phyloP scores from a whole-genome alignment of 192 early-diverging fungal species.

The Borealophlyctis nickersoniae region DNA sequence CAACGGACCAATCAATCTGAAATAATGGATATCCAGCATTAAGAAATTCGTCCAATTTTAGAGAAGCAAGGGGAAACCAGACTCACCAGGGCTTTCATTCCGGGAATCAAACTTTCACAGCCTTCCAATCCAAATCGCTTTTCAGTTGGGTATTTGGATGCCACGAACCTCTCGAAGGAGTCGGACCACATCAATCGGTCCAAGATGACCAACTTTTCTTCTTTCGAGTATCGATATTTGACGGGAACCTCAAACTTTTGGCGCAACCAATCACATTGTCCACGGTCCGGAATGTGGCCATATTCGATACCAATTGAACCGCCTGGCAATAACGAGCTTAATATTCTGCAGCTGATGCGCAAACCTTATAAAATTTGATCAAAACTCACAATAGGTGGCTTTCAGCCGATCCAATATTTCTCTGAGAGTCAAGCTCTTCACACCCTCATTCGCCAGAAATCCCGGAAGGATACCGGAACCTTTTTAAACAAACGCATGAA shows the following conservation, averaged over 20 bases:
- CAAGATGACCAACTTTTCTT: conserved; percentile 87
- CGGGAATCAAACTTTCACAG: conserved; percentile 94
- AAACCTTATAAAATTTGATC: no score
- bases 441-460: conserved; percentile 60
- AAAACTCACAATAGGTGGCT: conserved; percentile 77
- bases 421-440: conserved; percentile 76
- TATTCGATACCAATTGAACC: conserved; percentile 96
- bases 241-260: conserved; percentile 85
- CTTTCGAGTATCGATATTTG: conserved; percentile 84
- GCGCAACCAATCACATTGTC: conserved; percentile 96
- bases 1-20: conserved; percentile 92
- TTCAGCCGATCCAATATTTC: conserved; percentile 84
- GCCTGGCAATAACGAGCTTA: conserved; percentile 33
- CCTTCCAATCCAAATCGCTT: conserved; percentile 99
- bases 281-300: conserved; percentile 96
- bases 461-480: conserved; percentile 92
- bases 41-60: conserved; percentile 11
- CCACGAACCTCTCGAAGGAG: conserved; percentile 93
- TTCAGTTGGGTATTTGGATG: conserved; percentile 94
- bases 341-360: not conserved
- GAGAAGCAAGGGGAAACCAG: not conserved
- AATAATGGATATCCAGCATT: no score
- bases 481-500: not conserved
- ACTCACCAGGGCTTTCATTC: conserved; percentile 92
- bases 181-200: conserved; percentile 97